Evolutionary conservation across 257 asterid genomes (phyloP).

Genomic region (Anisodus acutangulus): DNA sequence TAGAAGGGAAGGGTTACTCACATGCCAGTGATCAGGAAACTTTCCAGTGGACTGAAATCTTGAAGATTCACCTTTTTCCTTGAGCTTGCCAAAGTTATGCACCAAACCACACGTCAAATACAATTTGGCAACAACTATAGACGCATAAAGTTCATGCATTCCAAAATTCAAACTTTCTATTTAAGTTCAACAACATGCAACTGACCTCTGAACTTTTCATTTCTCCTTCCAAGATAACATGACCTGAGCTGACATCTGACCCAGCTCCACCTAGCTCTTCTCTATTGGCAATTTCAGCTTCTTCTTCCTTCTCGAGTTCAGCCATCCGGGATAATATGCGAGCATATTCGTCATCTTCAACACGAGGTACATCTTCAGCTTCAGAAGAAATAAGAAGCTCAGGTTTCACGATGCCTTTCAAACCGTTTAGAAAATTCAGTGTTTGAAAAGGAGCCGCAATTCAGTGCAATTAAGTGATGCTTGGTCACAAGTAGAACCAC

Average conservation of each 20-base stretch:
- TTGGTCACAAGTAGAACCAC: slow-evolving; percentile 13
- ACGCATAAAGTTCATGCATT: neutral
- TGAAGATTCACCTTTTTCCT: slow-evolving; percentile 27
- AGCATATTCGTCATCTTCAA: slow-evolving; percentile 66
- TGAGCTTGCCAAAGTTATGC: slow-evolving; percentile 16
- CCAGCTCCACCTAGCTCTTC: slow-evolving; percentile 45
- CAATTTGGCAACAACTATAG: slow-evolving; percentile 14
- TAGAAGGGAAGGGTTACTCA: slow-evolving; percentile 23
- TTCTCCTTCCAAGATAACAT: slow-evolving; percentile 39
- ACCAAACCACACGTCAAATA: slow-evolving; percentile 21
- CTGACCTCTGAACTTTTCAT: slow-evolving; percentile 53
- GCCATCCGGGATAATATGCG: slow-evolving; percentile 61
- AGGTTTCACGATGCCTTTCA: slow-evolving; percentile 40
- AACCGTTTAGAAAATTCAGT: neutral
- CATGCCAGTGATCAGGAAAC: slow-evolving; percentile 29
- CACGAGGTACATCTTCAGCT: slow-evolving; percentile 41
- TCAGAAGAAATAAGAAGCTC: slow-evolving; percentile 37
- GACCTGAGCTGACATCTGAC: slow-evolving; percentile 32
- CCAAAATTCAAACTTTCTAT: neutral
- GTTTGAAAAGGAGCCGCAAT: neutral
- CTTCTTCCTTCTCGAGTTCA: slow-evolving; percentile 88
- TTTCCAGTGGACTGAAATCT: slow-evolving; percentile 15
- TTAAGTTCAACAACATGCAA: neutral
- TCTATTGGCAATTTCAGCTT: slow-evolving; percentile 56
- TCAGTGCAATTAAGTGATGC: neutral